Evolutionary conservation across 2,329 filamentous ascomycete species (phyloP).

Genomic region (Chaetothyriales sp.): DNA sequence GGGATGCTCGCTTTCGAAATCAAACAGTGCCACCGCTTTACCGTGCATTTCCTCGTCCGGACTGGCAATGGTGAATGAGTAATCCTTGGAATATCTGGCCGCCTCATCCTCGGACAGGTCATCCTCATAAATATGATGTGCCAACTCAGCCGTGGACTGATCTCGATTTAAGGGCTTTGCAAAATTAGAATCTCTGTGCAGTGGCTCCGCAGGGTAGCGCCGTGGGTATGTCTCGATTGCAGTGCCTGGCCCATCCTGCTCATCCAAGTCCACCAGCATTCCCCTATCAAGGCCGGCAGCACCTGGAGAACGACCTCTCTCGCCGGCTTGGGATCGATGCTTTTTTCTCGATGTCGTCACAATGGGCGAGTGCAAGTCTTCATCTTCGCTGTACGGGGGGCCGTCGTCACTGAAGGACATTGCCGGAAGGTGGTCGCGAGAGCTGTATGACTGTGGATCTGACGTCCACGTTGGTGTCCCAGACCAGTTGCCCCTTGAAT

Average conservation of each 20-base stretch:
- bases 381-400: constrained; percentile 87
- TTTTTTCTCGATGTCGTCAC: constrained; percentile 73
- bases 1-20: constrained; percentile 88
- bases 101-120: constrained; percentile 26
- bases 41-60: constrained; percentile 97
- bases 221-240: constrained; percentile 67
- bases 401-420: constrained; percentile 68
- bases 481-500: constrained; percentile 43
- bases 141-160: constrained; percentile 7
- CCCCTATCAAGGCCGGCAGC: constrained; percentile 45
- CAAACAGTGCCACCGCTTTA: constrained; percentile 86
- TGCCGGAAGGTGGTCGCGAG: constrained; percentile 55
- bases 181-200: constrained; percentile 41
- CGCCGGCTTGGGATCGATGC: constrained; percentile 48
- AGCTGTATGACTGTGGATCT: constrained; percentile 26
- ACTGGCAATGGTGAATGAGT: constrained; percentile 86
- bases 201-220: constrained; percentile 29
- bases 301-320: constrained; percentile 34
- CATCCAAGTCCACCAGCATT: constrained; percentile 50
- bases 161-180: constrained; percentile 28
- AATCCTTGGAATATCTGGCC: constrained; percentile 72
- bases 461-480: constrained; percentile 31
- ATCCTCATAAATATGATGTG: not conserved
- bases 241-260: constrained; percentile 60
- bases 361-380: constrained; percentile 78